These are phyloP conservation scores for Dillenia suffruticosa DNA, from an alignment of 164 flowering plant species.

Conservation along the genomic window DNA sequence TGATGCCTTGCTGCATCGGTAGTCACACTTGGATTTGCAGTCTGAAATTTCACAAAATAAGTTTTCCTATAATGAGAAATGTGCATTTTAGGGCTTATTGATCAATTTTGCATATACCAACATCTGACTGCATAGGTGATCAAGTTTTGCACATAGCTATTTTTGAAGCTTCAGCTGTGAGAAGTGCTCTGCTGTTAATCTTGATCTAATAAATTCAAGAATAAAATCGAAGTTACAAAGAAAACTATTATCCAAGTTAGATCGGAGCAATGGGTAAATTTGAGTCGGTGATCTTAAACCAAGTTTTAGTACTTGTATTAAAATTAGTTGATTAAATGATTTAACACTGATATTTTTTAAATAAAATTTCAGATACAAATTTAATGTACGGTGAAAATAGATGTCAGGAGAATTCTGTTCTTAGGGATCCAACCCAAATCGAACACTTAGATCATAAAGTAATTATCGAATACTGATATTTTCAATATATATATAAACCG, in stretches of 20 bases:
- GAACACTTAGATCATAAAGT: no score
- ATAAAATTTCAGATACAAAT: no score
- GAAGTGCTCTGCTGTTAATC: neutral
- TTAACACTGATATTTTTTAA: no score
- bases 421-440: no score
- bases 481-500: no score
- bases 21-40: conserved; percentile 30
- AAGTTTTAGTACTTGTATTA: no score
- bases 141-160: conserved; percentile 10
- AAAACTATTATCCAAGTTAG: neutral
- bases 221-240: neutral
- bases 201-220: conserved; percentile 9
- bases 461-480: no score
- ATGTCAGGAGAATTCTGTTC: no score
- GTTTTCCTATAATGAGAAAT: neutral
- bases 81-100: neutral
- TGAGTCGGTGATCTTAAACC: neutral
- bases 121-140: neutral
- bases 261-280: neutral
- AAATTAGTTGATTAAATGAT: no score
- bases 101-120: neutral
- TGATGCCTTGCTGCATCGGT: conserved; percentile 50
- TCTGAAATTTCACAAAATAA: conserved; percentile 22
- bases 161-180: conserved; percentile 4
- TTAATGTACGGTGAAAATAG: no score